Evolutionary conservation across 345 rosid genomes (phyloP), one percentile per base, ranked within the genome.

Genomic region (Salix exigua): DNA sequence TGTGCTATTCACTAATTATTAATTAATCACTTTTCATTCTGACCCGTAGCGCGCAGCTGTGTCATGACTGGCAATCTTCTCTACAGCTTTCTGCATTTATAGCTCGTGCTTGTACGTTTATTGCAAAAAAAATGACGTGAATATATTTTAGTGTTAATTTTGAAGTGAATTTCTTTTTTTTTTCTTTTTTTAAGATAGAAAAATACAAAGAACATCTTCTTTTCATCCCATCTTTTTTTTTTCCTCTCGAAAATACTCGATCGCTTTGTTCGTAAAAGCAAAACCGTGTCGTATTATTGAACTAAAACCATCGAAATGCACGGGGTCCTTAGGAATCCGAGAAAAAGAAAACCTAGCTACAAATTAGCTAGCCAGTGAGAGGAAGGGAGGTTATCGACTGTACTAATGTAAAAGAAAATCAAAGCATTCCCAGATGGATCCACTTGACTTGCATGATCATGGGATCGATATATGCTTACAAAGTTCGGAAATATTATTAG

Each of bases 231-330:
- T 33, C 37, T 33, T 33, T 0, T 33, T 33, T 33, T 33, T 33
- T 1, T 5, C 35, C 35, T 33, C 37, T 33, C 37, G 37, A 33
- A 33, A 33, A 33, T 33, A 33, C 37, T 33, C 37, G 37, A 33
- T 33, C 23, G 5, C 60, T 68, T 63, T 78, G 79, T 19, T 72
- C 61, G 84, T 23, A 80, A 85, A 87, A 87, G 88, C 84, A 74
- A 37, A 83, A 78, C 87, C 74, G 5, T 85, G 88, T 83, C 90
- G 83, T 82, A 68, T 83, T 82, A 51, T 79, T 69, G 63, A 37
- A 31, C 62, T 23, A 62, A 66, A 31, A 77, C 73, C 71, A 68
- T 65, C 14, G 3, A 55, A 73, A 44, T 23, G 31, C 13, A 72
- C 78, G 50, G 73, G 76, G 82, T 79, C 81, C 73, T 70, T 4